phyloP scores from a whole-genome alignment of 768 basidiomycete species.

The Leccinum fibrillosum region DNA sequence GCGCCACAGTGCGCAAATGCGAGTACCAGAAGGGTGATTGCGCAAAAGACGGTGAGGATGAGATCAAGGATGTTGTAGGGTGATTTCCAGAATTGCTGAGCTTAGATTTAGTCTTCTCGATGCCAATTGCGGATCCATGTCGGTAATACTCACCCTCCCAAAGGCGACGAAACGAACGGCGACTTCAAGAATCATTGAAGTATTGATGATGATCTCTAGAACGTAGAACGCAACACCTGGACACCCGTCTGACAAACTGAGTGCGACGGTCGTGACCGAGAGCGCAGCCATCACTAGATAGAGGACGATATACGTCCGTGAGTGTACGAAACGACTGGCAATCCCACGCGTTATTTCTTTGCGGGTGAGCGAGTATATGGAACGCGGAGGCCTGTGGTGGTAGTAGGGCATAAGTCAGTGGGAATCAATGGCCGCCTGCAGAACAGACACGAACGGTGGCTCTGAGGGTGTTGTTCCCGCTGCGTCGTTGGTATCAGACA shows the following conservation, averaged over 20 bases:
- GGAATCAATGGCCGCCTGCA: slow-evolving; percentile 3
- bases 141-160: slow-evolving; percentile 65
- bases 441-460: slow-evolving; percentile 28
- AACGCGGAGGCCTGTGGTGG: slow-evolving; percentile 59
- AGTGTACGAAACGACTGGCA: slow-evolving; percentile 89
- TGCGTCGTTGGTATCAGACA: slow-evolving; percentile 35
- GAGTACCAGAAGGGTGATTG: slow-evolving; percentile 82
- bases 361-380: slow-evolving; percentile 82
- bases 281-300: slow-evolving; percentile 88
- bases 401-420: slow-evolving; percentile 15
- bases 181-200: slow-evolving; percentile 93
- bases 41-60: slow-evolving; percentile 85
- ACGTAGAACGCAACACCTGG: slow-evolving; percentile 87
- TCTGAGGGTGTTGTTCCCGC: slow-evolving; percentile 31
- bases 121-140: background rate
- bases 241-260: slow-evolving; percentile 81
- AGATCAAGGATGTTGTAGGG: slow-evolving; percentile 84
- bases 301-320: slow-evolving; percentile 79
- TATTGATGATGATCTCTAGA: slow-evolving; percentile 85
- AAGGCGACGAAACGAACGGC: slow-evolving; percentile 88
- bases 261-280: slow-evolving; percentile 79
- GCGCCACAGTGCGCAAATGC: slow-evolving; percentile 82
- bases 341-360: slow-evolving; percentile 81
- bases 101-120: slow-evolving; percentile 2
- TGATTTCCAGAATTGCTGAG: slow-evolving; percentile 84